These are phyloP conservation scores for Bipolaris sorokiniana DNA, from an alignment of 2,329 filamentous ascomycete species.

Conservation along the genomic window DNA sequence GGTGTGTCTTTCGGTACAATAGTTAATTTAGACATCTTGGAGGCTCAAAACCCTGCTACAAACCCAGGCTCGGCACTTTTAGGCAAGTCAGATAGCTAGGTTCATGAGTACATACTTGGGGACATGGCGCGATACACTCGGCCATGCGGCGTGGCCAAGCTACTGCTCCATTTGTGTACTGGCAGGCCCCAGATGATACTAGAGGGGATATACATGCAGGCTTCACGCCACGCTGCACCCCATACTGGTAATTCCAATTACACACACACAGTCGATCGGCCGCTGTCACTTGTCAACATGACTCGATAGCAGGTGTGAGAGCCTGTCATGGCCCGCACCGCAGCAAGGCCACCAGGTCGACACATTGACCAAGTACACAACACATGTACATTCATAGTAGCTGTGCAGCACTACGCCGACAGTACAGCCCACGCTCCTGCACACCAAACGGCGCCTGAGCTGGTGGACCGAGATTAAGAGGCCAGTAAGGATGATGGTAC, in stretches of 20 bases:
- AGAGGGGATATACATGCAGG: conserved; percentile 2
- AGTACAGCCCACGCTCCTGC: not conserved
- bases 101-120: conserved; percentile 11
- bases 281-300: conserved; percentile 33
- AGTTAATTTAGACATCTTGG: conserved; percentile 16
- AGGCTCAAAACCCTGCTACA: conserved; percentile 10
- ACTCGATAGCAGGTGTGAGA: conserved; percentile 18
- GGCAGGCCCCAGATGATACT: not conserved
- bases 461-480: not conserved
- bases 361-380: too few relatives aligned
- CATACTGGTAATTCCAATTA: conserved; percentile 1
- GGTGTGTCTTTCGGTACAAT: not conserved
- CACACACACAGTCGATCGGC: conserved; percentile 2
- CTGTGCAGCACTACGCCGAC: not conserved
- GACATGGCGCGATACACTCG: conserved; percentile 8
- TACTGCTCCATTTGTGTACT: not conserved
- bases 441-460: not conserved
- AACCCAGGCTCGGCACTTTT: conserved; percentile 12
- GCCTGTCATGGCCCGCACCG: conserved; percentile 4
- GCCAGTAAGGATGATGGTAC: conserved; percentile 7
- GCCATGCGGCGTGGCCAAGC: not conserved
- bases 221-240: not conserved
- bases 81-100: not conserved
- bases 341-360: conserved; percentile 4
- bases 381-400: too few relatives aligned